phyloP scores from a whole-genome alignment of 768 basidiomycete genomes.

The Rhizopogon salebrosus region DNA sequence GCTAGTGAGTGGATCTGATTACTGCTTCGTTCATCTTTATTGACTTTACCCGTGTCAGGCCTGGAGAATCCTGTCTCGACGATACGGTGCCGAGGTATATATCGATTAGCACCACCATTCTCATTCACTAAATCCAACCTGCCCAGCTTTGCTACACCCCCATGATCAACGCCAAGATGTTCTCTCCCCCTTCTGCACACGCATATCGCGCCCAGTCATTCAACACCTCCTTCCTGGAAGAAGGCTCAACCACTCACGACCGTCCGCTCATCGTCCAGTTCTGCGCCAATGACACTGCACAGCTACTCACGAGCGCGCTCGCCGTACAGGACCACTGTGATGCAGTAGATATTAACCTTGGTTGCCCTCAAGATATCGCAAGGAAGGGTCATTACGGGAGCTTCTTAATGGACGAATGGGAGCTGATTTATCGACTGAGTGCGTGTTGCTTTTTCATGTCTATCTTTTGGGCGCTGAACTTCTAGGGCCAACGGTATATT shows the following conservation, averaged over 20 bases:
- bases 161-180: constrained; percentile 97
- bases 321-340: constrained; percentile 78
- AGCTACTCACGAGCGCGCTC: constrained; percentile 72
- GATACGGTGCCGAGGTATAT: constrained; percentile 73
- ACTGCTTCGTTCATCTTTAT: neutral
- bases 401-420: constrained; percentile 95
- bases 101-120: constrained; percentile 1
- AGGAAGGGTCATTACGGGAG: constrained; percentile 81
- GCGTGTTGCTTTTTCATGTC: constrained; percentile 17
- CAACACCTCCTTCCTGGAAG: constrained; percentile 67
- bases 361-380: constrained; percentile 96
- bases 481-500: neutral
- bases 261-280: constrained; percentile 90
- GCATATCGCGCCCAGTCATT: constrained; percentile 61
- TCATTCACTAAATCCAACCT: constrained; percentile 10
- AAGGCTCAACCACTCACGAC: constrained; percentile 70
- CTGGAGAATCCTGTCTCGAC: constrained; percentile 79
- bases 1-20: constrained; percentile 51
- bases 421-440: constrained; percentile 78
- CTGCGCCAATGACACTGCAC: constrained; percentile 83
- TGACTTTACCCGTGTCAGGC: constrained; percentile 45
- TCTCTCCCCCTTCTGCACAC: constrained; percentile 43
- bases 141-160: constrained; percentile 85
- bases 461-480: neutral
- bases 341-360: constrained; percentile 91